Conservation (phyloP, 163 green algal genomes). For the Botryococcus braunii region DNA sequence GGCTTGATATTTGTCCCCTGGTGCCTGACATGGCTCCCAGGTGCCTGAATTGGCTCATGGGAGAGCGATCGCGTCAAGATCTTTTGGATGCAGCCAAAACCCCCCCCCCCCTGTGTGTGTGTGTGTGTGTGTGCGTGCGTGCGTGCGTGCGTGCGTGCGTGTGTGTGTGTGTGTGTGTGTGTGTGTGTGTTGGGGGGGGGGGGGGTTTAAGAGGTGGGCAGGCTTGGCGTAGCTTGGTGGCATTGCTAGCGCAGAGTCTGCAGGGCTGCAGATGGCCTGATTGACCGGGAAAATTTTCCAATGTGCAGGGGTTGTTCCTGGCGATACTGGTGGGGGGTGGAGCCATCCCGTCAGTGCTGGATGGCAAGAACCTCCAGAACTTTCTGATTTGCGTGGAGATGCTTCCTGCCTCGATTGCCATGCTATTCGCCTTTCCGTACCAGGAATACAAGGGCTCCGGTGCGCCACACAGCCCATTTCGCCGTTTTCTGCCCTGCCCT, state of each 20-base stretch:
- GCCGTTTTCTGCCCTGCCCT: background rate
- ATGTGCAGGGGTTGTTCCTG: slow-evolving; percentile 61
- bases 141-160: no score
- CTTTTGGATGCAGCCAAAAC: no score
- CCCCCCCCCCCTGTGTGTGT: no score
- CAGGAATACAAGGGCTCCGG: slow-evolving; percentile 64
- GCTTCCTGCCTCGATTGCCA: slow-evolving; percentile 68
- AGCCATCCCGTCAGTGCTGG: slow-evolving; percentile 39
- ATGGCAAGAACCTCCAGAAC: slow-evolving; percentile 81
- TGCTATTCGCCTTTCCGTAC: slow-evolving; percentile 87
- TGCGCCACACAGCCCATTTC: background rate
- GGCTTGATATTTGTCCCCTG: no score
- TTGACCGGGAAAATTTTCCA: slow-evolving; percentile 2
- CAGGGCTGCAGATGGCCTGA: no score
- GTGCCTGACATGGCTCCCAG: no score
- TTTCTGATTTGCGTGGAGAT: slow-evolving; percentile 96
- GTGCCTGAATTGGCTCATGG: no score
- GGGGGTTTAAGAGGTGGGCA: no score
- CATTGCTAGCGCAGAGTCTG: background rate
- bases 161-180: no score
- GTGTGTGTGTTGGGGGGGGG: no score
- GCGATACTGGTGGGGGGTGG: slow-evolving; percentile 40
- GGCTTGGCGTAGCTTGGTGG: background rate
- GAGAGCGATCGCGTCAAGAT: no score
- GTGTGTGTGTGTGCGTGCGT: no score